Percentiles rank a stretch among this genome's conserved stretches.
Conservation (phyloP, 176 grass and related monocot species). For the Areca catechu region DNA sequence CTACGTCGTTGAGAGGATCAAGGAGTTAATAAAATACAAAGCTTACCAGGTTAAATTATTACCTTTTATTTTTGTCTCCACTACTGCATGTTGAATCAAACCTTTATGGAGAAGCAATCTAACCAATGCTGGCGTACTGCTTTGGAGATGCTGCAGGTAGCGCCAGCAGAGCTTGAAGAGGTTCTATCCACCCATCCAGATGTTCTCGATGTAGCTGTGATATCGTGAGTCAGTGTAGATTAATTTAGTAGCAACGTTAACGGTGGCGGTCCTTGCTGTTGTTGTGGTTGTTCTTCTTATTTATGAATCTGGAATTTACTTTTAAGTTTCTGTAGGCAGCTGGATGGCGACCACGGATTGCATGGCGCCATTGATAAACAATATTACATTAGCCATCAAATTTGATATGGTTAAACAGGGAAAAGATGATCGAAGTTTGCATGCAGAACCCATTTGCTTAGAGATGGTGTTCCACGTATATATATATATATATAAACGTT, state of each 20-base stretch:
- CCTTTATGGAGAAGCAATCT: too few species aligned
- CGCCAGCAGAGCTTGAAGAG: constrained; percentile 47
- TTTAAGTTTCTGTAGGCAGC: too few species aligned
- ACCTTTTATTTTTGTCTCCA: background rate
- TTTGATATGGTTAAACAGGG: too few species aligned
- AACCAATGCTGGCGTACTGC: background rate
- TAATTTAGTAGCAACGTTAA: background rate
- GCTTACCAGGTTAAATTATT: constrained; percentile 40
- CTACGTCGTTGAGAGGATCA: constrained; percentile 46
- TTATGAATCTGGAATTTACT: too few species aligned
- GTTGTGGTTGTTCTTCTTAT: background rate
- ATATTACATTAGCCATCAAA: too few species aligned
- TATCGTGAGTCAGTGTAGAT: constrained; percentile 27
- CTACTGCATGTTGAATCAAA: too few species aligned
- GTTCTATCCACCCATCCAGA: constrained; percentile 24
- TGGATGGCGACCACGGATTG: too few species aligned
- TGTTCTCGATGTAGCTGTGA: constrained; percentile 38
- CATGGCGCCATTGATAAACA: too few species aligned
- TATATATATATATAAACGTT: too few species aligned
- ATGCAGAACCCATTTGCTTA: too few species aligned
- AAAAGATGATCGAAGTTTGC: too few species aligned
- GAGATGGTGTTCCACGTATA: too few species aligned
- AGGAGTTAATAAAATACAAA: constrained; percentile 55
- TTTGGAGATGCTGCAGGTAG: constrained; percentile 15
- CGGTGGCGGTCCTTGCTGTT: background rate